Evolutionary conservation across 2,329 filamentous ascomycete species (phyloP), one percentile per base, ranked within the genome.

Genomic region (Fusarium illudens): DNA sequence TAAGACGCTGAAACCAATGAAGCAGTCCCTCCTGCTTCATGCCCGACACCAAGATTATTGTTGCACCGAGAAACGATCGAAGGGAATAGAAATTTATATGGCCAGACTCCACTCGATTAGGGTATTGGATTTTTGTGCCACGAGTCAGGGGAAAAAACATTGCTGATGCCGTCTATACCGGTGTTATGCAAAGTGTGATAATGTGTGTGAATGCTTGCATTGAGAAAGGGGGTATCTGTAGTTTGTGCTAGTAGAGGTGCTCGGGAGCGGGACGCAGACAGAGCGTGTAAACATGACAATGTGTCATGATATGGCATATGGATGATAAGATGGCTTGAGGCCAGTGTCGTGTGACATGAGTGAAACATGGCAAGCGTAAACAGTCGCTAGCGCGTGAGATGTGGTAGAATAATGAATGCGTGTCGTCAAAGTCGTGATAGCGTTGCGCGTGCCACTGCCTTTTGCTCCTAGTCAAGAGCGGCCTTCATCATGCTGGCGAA

Each of bases 381-480:
- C 32, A 64, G 46, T 61, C 59, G 52, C 39, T 58, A 48, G 39
- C 49, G 44, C 33, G 58, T 51, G 51, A 57, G 58, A 58, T 49
- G 22, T 67, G 58, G 57, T 70, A 58, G 42, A 50, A 53, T 48
- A 39, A 68, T 64, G 59, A 39, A 68, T 64, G 59, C 53, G 60
- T 59, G 33, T 73, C 71, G 50, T 73, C 39, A 60, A 58, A 68
- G 58, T 73, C 69, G 62, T 71, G 29, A 37, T 62, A 32, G 57
- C 60, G 56, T 66, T 69, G 53, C 39, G 64, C 60, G 49, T 63
- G 57, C 55, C 68, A 51, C 33, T 61, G 33, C 54, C 59, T 49
- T 33, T 44, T 48, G 42, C 63, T 49, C 44, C 52, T 15, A 49
- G 49, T 22, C 11, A 52, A 37, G 17, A 39, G 20, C 34, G 49